These are phyloP conservation scores for Herpetomonas muscarum DNA, from an alignment of 208 protist species.

Conservation along the genomic window DNA sequence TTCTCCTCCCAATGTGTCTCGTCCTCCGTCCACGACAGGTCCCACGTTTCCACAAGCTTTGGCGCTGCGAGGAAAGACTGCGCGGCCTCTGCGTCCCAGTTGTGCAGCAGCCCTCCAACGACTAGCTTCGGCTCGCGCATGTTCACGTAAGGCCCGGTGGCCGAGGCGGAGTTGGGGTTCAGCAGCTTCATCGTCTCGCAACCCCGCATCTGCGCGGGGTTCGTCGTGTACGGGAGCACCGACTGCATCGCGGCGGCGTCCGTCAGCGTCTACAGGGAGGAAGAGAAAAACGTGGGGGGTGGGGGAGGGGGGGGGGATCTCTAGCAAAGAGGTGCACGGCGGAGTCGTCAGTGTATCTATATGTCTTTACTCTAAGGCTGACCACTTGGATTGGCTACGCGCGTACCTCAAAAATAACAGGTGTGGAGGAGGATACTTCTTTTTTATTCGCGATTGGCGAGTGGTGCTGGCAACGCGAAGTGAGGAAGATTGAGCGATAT, in stretches of 20 bases:
- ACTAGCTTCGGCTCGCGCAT: conserved; percentile 61
- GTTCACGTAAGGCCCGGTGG: conserved; percentile 63
- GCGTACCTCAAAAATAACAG: no score
- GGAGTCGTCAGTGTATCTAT: no score
- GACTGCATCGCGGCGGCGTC: conserved; percentile 45
- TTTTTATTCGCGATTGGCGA: no score
- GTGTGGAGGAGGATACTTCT: no score
- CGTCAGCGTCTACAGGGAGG: neutral
- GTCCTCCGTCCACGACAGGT: conserved; percentile 72
- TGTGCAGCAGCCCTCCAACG: conserved; percentile 65
- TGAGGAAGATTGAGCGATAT: no score
- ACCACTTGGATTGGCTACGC: no score
- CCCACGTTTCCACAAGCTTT: conserved; percentile 70
- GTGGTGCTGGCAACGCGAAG: no score
- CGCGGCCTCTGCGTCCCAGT: conserved; percentile 80
- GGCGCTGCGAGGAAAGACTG: conserved; percentile 42
- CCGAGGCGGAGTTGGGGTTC: conserved; percentile 56
- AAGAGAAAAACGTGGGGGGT: neutral
- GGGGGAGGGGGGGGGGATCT: conserved; percentile 3
- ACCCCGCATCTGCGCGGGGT: conserved; percentile 69
- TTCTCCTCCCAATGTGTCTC: conserved; percentile 76
- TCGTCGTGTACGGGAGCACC: conserved; percentile 81
- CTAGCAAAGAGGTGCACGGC: conserved; percentile 12
- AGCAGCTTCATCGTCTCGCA: conserved; percentile 78
- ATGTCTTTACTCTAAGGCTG: no score